Base-by-base conservation (phyloP, 192 early-diverging fungal species). In the Gamsiella multidivaricata region DNA sequence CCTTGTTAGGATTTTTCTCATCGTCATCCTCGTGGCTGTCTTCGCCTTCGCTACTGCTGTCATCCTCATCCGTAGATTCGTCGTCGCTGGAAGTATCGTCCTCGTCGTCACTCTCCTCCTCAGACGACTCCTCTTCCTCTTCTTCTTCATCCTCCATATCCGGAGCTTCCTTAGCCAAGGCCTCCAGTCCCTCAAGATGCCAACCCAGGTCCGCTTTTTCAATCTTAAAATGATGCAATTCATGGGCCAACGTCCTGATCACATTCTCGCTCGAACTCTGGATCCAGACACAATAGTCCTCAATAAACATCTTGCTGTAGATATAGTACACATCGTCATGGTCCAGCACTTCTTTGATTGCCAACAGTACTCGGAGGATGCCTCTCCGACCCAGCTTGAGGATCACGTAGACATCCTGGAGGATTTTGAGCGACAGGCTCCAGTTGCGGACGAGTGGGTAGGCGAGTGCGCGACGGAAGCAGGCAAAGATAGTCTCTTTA, bases 251-350 rank as follows among this genome's bases (percentile, higher is more conserved):
- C 11, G 92, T 90, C 64, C 83, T 83, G 4, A 98, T 60, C 20
- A 82, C 82, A 52, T 87, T 87, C 28, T 97, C 95, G 58, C 88
- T 89, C 23, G 93, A 85, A 45, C 82, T 85, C 63, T 96, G 96
- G 43, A 96, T 84, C 97, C 97, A 99, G 22, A 94, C 85, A 80
- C 96, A 98, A 79, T 99, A 99, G 76, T 99, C 96, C 72, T 95
- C 95, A 18, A 99, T 37, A 78, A 83, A 97, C 20, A 97, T 80
- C 81, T 94, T 91, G 72, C 92, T 89, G 59, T 97, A 93, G 7
- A 97, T 78, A 70, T 95, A 97, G 71, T 92, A 94, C 0, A 88
- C 70, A 62, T 99, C 96, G 59, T 99, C 92, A 68, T 88, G 85
- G 54, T 94, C 92, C 78, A 98, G 84, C 31, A 96, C 61, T 6